Base-by-base conservation (phyloP, 192 early-diverging fungal genomes). In the Coemansia sp. region DNA sequence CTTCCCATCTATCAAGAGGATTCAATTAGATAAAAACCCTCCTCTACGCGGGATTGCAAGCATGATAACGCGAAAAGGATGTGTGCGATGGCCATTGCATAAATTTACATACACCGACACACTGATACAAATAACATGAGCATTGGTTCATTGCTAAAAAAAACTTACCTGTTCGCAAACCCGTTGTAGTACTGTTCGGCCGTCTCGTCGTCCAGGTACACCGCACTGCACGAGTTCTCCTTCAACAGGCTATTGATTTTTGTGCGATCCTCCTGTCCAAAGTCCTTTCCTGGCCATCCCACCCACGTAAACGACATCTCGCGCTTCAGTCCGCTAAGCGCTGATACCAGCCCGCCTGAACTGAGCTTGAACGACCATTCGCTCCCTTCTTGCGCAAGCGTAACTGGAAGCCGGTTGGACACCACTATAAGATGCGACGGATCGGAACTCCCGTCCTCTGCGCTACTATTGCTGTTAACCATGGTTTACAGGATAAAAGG, bases 241-340 rank as follows among this genome's bases (percentile, higher is more conserved):
- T 87, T 75, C 10, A 91, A 67, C n/a, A 97, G 82, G 34, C 86
- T 74, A 27, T 87, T 70, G 52, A 88, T 84, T 55, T 96, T 86
- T 13, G 54, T 59, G 17, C 87, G 86, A 50, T 99, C 93, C 4
- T 89, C 87, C n/a, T 71, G 71, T 8, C 94, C 87, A 45, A 96
- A 84, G 58, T 95, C 88, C 59, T 94, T 64, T 55, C 96, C 94
- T 17, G 96, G 95, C 98, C 98, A 99, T 10, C 98, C 98, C 66
- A 97, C 94, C 98, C 98, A 99, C 0, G 89, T 95, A 76, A 98
- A 99, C 52, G 85, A 82, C 94, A 94, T 97, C 71, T 94, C 87
- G 60, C 91, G 91, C 75, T 95, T 94, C 41, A 98, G 77, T 2
- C 98, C 98, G 17, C 88, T 91, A 27, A 99, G 79, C 19, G 94